Evolutionary conservation across 1,284 basidiomycete species (phyloP).

Genomic region (Phylloporus gajari): DNA sequence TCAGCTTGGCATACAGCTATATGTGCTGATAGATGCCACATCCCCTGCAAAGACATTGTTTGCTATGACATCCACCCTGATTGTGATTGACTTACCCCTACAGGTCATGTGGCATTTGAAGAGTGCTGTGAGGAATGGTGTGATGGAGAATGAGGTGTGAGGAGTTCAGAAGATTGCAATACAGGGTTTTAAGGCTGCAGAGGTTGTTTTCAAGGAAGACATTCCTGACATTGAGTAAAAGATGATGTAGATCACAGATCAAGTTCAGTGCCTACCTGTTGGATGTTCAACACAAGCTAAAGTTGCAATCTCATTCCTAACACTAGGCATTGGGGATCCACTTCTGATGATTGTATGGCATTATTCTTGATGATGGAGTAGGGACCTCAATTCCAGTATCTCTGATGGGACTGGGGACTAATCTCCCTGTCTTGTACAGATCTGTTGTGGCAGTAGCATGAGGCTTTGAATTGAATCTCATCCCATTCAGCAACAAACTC

Average conservation of each 20-base stretch:
- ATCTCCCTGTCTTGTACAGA: too few species aligned
- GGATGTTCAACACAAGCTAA: background rate
- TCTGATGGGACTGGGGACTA: too few species aligned
- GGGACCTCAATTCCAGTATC: background rate
- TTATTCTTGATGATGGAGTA: background rate
- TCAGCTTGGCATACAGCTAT: slow-evolving; percentile 45
- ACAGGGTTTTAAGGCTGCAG: slow-evolving; percentile 43
- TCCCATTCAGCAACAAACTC: too few species aligned
- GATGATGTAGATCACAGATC: background rate
- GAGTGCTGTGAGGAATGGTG: slow-evolving; percentile 51
- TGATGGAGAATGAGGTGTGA: slow-evolving; percentile 50
- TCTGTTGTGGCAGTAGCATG: too few species aligned
- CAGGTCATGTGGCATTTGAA: slow-evolving; percentile 49
- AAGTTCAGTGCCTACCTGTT: too few species aligned
- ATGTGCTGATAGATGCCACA: slow-evolving; percentile 37
- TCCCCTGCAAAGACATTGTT: slow-evolving; percentile 46
- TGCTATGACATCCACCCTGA: slow-evolving; percentile 46
- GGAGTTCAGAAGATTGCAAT: slow-evolving; percentile 57
- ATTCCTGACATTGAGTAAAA: slow-evolving; percentile 25
- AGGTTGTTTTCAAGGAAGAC: slow-evolving; percentile 30
- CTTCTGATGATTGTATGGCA: background rate
- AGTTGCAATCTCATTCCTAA: background rate
- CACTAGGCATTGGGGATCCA: background rate
- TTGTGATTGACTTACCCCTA: slow-evolving; percentile 47
- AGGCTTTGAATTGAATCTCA: too few species aligned